Evolutionary conservation across 2,329 filamentous ascomycete species (phyloP).

Genomic region (Fusarium tricinctum): DNA sequence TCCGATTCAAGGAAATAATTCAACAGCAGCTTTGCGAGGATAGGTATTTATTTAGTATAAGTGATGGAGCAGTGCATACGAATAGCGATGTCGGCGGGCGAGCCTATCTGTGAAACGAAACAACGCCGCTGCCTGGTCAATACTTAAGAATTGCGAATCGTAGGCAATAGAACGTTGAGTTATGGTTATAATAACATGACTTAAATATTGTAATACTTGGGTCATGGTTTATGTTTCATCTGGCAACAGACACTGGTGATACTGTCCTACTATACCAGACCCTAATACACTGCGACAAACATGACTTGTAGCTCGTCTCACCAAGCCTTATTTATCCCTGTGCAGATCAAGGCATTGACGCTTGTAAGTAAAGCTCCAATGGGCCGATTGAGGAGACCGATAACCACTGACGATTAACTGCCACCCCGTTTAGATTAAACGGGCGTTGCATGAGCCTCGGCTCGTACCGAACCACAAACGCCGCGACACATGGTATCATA

Average conservation of each 20-base stretch:
- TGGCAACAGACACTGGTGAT: neutral
- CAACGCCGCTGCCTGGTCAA: too few species aligned
- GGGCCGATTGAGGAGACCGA: neutral
- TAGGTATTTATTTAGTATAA: too few species aligned
- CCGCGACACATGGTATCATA: neutral
- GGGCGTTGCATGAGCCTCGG: constrained; percentile 26
- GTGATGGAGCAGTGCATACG: too few species aligned
- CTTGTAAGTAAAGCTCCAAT: neutral
- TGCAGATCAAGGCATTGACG: neutral
- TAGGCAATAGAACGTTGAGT: neutral
- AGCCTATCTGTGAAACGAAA: too few species aligned
- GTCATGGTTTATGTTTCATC: neutral
- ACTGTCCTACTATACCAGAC: constrained; percentile 1
- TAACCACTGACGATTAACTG: neutral
- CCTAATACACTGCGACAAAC: neutral
- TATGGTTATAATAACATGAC: neutral
- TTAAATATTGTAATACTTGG: neutral
- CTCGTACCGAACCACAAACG: constrained; percentile 24
- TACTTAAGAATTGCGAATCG: neutral
- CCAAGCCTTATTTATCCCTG: neutral
- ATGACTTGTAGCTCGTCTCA: neutral
- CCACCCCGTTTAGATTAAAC: constrained; percentile 13
- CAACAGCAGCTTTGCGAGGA: too few species aligned
- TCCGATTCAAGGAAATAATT: too few species aligned
- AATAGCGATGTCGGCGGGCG: too few species aligned